Base-by-base conservation (phyloP, 202 grass and related monocot species). In the Schoenoplectus triqueter region DNA sequence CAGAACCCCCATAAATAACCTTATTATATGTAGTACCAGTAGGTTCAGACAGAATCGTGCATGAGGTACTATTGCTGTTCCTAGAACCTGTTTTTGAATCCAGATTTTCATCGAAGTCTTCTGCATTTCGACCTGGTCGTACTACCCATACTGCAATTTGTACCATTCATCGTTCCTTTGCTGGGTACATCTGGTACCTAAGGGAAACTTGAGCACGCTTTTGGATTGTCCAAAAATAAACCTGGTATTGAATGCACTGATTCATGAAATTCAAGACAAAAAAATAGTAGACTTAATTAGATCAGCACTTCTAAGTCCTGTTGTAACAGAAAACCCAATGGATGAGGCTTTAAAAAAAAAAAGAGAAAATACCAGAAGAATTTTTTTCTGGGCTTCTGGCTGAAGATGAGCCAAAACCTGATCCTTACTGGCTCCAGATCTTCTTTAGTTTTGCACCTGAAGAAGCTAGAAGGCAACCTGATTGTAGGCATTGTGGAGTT, bases 321-420 rank as follows among this genome's bases (percentile, higher is more conserved):
- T 82, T 5, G 86, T 94, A 66, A 95, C 89, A 0, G 85, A 73
- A 1, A 84, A 89, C 42, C 86, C 89, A 0, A 65, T 82, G 1
- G 91, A 95, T 20, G 89, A 95, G 19, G 89, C 84, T 63, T 40
- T 82, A 3, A 93, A 82, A 69, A 87, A 92, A 80, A 93, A 97
- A 97, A 63, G 71, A 97, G 95, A 64, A 98, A 98, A 55, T 86
- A 98, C 82, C 95, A 98, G 89, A 98, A 98, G 82, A 98, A 93
- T 88, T 78, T 85, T 81, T 92, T 31, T 31, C 31, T 31, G 31
- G 31, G 31, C 31, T 95, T 51, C 83, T 98, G 59, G 91, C 92
- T 0, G 95, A 98, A 55, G 95, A 94, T 69, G 95, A 95, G 73
- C 95, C 95, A 0, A 98, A 98, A 85, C 95, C 92, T 41, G 92